These are phyloP conservation scores for Paramecium octaurelia DNA, from an alignment of 73 alveolate species.

Conservation along the genomic window DNA sequence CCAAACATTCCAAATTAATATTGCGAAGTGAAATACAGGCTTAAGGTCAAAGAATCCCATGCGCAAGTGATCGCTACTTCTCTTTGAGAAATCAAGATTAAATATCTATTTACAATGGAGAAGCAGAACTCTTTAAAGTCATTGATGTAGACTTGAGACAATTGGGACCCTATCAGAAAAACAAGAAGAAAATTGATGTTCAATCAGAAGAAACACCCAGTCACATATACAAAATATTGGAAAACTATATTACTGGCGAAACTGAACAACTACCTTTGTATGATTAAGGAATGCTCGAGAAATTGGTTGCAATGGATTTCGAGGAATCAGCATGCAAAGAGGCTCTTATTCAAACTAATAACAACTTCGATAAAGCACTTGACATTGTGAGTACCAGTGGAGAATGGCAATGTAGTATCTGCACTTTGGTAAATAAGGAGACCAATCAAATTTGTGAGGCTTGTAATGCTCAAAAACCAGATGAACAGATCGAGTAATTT, in stretches of 20 bases:
- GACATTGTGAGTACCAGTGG: background rate
- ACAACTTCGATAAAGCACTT: background rate
- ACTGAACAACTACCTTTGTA: background rate
- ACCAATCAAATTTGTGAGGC: conserved; percentile 61
- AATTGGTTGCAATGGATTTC: background rate
- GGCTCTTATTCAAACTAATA: background rate
- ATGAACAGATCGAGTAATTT: conserved; percentile 43
- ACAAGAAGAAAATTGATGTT: background rate
- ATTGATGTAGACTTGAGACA: background rate
- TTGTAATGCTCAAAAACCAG: conserved; percentile 65
- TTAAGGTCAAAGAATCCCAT: background rate
- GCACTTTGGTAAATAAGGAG: conserved; percentile 66
- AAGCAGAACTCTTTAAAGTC: conserved; percentile 5
- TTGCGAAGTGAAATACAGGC: background rate
- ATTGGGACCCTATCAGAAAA: background rate
- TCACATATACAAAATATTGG: conserved; percentile 10
- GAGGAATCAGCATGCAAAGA: conserved; percentile 3
- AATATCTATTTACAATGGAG: background rate
- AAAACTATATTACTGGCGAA: conserved; percentile 2
- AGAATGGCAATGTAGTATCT: conserved; percentile 55
- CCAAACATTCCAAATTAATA: background rate
- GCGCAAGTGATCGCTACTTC: background rate
- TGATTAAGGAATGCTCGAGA: background rate
- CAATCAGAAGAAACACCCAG: conserved; percentile 7
- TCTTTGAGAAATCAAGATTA: background rate